phyloP scores from a whole-genome alignment of 352 stramenopile species.

The Peronospora belbahrii region DNA sequence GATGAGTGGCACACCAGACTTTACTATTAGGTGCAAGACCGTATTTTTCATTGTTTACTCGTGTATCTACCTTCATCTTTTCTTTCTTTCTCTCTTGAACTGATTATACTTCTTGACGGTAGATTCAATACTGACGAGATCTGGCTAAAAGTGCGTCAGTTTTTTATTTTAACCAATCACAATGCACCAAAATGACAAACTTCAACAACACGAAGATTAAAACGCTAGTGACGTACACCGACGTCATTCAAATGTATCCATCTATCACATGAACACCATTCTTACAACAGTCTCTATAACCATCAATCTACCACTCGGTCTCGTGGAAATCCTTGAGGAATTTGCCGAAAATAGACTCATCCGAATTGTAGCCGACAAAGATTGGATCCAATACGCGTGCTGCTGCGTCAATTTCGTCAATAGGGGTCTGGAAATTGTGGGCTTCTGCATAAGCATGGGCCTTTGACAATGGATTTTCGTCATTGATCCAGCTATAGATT shows the following conservation, averaged over 20 bases:
- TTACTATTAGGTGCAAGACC: conserved; percentile 56
- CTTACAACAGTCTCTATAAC: too few species aligned
- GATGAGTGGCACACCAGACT: conserved; percentile 84
- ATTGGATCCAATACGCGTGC: conserved; percentile 93
- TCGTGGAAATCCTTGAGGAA: conserved; percentile 89
- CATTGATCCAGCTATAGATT: conserved; percentile 91
- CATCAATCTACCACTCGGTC: conserved; percentile 71
- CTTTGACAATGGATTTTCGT: conserved; percentile 94
- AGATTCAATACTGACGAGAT: too few species aligned
- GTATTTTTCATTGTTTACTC: conserved; percentile 58
- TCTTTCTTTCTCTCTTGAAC: background rate
- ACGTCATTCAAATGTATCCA: conserved; percentile 3
- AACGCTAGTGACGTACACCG: background rate
- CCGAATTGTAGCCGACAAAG: conserved; percentile 81
- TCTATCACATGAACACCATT: too few species aligned
- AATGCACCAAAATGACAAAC: conserved; percentile 3
- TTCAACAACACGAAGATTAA: conserved; percentile 12
- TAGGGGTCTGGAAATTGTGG: conserved; percentile 95
- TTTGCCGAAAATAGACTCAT: conserved; percentile 61
- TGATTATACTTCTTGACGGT: too few species aligned
- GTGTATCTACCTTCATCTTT: conserved; percentile 55
- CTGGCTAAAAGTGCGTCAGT: conserved; percentile 2
- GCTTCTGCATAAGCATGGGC: conserved; percentile 86
- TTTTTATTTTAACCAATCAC: conserved; percentile 21
- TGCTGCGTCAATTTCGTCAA: conserved; percentile 95